phyloP scores from a whole-genome alignment of 208 protist genomes.

The Trypanosomatidae sp. region DNA sequence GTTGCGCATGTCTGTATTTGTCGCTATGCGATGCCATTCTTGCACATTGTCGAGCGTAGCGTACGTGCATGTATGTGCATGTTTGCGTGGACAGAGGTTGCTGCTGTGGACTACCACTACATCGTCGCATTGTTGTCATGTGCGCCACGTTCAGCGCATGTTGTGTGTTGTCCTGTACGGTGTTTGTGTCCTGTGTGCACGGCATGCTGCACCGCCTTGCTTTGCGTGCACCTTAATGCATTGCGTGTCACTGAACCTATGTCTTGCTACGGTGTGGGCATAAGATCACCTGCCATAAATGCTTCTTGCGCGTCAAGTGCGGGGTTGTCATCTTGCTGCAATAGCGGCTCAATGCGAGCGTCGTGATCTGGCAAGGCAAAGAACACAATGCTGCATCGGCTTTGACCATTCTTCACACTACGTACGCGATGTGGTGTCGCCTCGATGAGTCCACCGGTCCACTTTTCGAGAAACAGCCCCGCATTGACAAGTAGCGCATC shows the following conservation, averaged over 20 bases:
- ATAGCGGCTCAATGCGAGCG: constrained; percentile 64
- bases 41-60: too few species aligned
- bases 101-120: too few species aligned
- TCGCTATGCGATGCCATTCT: too few species aligned
- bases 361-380: constrained; percentile 77
- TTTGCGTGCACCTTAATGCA: too few species aligned
- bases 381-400: constrained; percentile 80
- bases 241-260: not conserved
- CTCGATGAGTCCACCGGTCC: constrained; percentile 70
- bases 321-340: constrained; percentile 76
- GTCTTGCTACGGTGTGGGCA: constrained; percentile 51
- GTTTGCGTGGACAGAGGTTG: too few species aligned
- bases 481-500: constrained; percentile 81
- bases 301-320: constrained; percentile 53
- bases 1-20: too few species aligned
- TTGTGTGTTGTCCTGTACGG: too few species aligned
- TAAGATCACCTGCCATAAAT: constrained; percentile 72
- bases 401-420: constrained; percentile 34
- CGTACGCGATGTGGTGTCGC: constrained; percentile 77
- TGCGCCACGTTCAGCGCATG: too few species aligned
- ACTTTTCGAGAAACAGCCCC: constrained; percentile 79
- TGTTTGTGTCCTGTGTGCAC: too few species aligned
- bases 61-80: too few species aligned
- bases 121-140: too few species aligned
- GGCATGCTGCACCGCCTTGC: too few species aligned